Evolutionary conservation across 306 rosid species (phyloP).

Genomic region (Glycine tomentella): DNA sequence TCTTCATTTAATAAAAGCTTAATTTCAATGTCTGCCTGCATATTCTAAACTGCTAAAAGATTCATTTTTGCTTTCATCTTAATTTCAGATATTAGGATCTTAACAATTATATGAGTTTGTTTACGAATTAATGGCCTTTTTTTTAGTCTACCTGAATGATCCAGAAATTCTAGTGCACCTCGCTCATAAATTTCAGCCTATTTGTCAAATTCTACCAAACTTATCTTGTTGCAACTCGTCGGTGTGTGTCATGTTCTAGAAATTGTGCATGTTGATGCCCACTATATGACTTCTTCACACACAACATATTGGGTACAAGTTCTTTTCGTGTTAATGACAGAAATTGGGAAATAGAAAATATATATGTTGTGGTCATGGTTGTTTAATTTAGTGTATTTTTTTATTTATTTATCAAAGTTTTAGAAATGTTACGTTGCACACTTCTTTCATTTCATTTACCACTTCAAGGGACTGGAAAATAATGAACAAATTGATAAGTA

Average conservation of each 20-base stretch:
- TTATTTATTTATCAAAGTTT: neutral
- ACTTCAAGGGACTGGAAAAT: neutral
- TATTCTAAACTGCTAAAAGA: too few species aligned
- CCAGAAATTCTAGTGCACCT: neutral
- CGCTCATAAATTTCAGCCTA: neutral
- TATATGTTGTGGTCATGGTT: too few species aligned
- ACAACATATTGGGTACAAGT: neutral
- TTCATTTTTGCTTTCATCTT: too few species aligned
- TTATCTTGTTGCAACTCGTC: neutral
- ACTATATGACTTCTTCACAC: neutral
- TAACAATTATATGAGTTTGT: too few species aligned
- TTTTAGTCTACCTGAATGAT: neutral
- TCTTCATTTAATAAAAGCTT: too few species aligned
- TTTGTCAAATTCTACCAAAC: neutral
- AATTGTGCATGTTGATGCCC: neutral
- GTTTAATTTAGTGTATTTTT: neutral
- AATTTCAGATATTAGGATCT: too few species aligned
- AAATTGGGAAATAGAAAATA: too few species aligned
- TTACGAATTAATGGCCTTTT: neutral
- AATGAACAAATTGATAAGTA: neutral
- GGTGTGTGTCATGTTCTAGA: neutral
- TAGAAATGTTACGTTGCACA: neutral
- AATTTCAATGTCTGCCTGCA: too few species aligned
- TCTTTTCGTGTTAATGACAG: neutral
- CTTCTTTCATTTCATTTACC: neutral